Evolutionary conservation across 2,329 filamentous ascomycete species (phyloP), one percentile per base, ranked within the genome.

Genomic region (Chrysoporthe puriensis): DNA sequence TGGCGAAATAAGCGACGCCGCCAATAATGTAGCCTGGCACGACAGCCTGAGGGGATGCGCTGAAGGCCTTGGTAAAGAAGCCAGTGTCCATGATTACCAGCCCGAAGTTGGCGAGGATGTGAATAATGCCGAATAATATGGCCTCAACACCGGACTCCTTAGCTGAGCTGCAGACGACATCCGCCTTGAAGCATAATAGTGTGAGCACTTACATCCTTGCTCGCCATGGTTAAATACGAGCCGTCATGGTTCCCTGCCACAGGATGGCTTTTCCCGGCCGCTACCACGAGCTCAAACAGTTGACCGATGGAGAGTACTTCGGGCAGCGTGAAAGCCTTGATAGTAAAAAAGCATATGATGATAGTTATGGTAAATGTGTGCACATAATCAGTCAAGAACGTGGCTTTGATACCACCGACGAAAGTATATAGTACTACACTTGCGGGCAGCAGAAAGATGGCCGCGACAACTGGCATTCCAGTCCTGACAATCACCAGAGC

Each of bases 221-320:
- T 85, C 44, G 81, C 85, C 83, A 88, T 85, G 0, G 86, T 87
- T 63, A 88, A 70, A 67, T 85, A 86, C 0, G 83, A 84, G 0
- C 85, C 85, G n/a, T 80, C 73, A 21, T 85, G 75, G 48, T 88
- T 88, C 0, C 85, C 86, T 0, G 76, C 73, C 0, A 87, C 81
- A 0, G 85, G 85, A 48, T 82, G 77, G 0, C 76, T 76, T 2
- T 76, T 72, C 0, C 79, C 81, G 0, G 83, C 82, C 4, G 80
- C 77, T 6, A 82, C 77, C 1, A 88, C 75, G 0, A 86, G 77
- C 4, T 86, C 82, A 54, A 81, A 88, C 1, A 88, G 76, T 1
- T 81, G 77, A 0, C 77, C 79, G 1, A 83, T 76, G 0, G 84
- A 85, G 0, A 82, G 80, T 40, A 87, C 78, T 63, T 85, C 81